phyloP scores from a whole-genome alignment of 495 filamentous ascomycete genomes.

The Trypethelium eluteriae region DNA sequence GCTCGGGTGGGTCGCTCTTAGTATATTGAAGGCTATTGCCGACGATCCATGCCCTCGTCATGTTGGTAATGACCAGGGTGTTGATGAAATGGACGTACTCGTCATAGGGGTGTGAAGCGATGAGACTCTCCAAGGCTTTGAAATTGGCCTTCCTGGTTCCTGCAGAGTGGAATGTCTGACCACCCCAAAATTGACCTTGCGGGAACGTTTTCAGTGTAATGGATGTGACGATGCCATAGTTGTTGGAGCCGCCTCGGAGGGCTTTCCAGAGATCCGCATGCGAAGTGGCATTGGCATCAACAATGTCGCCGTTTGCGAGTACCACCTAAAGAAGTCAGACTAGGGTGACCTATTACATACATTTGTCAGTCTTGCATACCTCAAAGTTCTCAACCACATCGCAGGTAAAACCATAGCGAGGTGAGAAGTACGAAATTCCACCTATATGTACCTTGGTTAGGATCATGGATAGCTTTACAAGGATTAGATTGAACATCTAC shows the following conservation, averaged over 20 bases:
- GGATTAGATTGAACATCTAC: neutral
- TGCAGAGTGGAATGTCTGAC: slow-evolving; percentile 13
- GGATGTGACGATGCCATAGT: slow-evolving; percentile 39
- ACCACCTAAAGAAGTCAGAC: slow-evolving; percentile 23
- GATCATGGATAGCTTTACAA: neutral
- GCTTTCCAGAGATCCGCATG: slow-evolving; percentile 33
- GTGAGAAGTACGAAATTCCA: slow-evolving; percentile 24
- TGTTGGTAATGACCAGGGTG: slow-evolving; percentile 14
- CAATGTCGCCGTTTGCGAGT: slow-evolving; percentile 32
- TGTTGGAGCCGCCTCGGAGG: slow-evolving; percentile 37
- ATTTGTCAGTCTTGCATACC: slow-evolving; percentile 3
- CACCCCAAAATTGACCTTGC: slow-evolving; percentile 16
- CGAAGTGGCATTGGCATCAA: slow-evolving; percentile 30
- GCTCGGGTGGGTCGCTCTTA: slow-evolving; percentile 14
- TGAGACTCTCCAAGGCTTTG: slow-evolving; percentile 9
- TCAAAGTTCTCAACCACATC: slow-evolving; percentile 36
- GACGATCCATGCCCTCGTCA: slow-evolving; percentile 11
- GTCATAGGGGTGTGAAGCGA: slow-evolving; percentile 12
- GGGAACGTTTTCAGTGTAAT: slow-evolving; percentile 23
- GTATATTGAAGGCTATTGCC: slow-evolving; percentile 18
- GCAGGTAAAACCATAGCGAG: slow-evolving; percentile 30
- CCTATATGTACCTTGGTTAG: neutral
- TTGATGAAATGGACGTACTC: slow-evolving; percentile 15
- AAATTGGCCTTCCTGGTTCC: slow-evolving; percentile 13
- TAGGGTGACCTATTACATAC: slow-evolving; percentile 21